Conservation (phyloP, 306 rosid species). For the Hylodesmum podocarpum region DNA sequence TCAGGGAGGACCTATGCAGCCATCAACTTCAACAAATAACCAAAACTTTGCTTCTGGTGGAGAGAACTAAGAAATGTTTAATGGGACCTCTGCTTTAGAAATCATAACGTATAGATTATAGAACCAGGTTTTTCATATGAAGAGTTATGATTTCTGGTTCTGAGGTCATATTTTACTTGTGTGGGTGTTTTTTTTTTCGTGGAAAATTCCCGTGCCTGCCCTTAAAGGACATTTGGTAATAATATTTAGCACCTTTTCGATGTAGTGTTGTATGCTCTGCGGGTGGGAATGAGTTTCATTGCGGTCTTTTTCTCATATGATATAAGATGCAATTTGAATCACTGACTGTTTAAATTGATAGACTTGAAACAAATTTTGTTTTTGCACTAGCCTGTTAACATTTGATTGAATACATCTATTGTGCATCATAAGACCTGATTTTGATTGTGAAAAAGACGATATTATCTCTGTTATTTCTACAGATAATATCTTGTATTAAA, state of each 20-base stretch:
- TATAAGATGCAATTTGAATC: conserved; percentile 3
- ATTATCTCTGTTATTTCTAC: too few species aligned
- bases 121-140: not conserved
- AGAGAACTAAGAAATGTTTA: conserved; percentile 12
- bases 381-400: not conserved
- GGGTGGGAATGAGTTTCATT: not conserved
- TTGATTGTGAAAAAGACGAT: too few species aligned
- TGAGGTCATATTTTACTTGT: not conserved
- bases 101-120: not conserved
- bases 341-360: not conserved
- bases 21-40: conserved; percentile 32
- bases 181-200: not conserved
- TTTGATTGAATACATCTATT: not conserved
- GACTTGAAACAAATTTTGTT: conserved; percentile 8
- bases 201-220: not conserved
- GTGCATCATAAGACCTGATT: not conserved
- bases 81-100: conserved; percentile 23
- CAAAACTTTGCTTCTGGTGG: conserved; percentile 34
- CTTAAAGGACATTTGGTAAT: not conserved
- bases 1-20: conserved; percentile 46
- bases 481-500: too few species aligned
- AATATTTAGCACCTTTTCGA: not conserved
- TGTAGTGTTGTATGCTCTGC: conserved; percentile 14
- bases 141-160: conserved; percentile 11
- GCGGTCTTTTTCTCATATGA: not conserved